These are phyloP conservation scores for Lepiota venenata DNA, from an alignment of 768 basidiomycete species.

Conservation along the genomic window DNA sequence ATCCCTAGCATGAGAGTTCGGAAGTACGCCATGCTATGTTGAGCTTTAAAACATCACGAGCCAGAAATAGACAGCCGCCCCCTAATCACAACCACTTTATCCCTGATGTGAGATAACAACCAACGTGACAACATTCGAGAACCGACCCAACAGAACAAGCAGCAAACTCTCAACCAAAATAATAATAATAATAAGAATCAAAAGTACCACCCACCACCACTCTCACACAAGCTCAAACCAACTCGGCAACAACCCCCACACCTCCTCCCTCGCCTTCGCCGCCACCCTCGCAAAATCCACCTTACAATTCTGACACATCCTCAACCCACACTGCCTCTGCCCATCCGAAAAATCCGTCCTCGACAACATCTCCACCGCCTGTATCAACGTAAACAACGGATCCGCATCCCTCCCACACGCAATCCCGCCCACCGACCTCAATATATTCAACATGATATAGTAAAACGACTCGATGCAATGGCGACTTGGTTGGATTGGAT, in stretches of 20 bases:
- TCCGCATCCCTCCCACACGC: slow-evolving; percentile 73
- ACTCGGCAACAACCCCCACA: not conserved
- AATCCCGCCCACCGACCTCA: slow-evolving; percentile 70
- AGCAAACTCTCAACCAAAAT: too few species aligned
- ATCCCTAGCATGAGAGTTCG: too few species aligned
- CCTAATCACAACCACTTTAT: too few species aligned
- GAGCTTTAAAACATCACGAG: too few species aligned
- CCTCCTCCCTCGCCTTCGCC: slow-evolving; percentile 31
- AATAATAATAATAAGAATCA: slow-evolving; percentile 34
- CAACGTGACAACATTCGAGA: too few species aligned
- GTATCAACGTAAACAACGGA: slow-evolving; percentile 63
- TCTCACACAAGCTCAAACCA: slow-evolving; percentile 31
- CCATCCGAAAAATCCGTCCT: slow-evolving; percentile 71
- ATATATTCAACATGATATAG: slow-evolving; percentile 69
- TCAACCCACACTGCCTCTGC: slow-evolving; percentile 44
- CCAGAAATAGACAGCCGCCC: too few species aligned
- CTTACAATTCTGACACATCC: too few species aligned
- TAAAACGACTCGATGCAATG: slow-evolving; percentile 69
- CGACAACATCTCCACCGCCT: slow-evolving; percentile 69
- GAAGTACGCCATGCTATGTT: too few species aligned
- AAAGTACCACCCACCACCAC: slow-evolving; percentile 26
- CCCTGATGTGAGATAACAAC: too few species aligned
- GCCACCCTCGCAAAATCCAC: slow-evolving; percentile 28
- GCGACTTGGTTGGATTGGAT: slow-evolving; percentile 29
- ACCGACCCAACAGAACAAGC: too few species aligned